phyloP scores from a whole-genome alignment of 177 flowering plant genomes.

The Telopea speciosissima region DNA sequence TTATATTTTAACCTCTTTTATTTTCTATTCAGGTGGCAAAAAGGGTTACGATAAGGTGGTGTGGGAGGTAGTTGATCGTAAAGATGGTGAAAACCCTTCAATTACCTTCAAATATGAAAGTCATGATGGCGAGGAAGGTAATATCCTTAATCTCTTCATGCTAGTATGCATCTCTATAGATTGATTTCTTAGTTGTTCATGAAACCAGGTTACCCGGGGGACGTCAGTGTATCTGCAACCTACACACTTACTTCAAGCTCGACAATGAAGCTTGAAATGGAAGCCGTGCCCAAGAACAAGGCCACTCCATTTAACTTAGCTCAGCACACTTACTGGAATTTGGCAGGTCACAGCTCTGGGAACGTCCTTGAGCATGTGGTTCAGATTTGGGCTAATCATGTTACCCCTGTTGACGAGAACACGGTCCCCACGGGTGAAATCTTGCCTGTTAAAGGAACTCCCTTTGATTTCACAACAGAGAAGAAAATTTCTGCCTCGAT shows the following conservation, averaged over 20 bases:
- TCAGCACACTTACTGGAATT: constrained; percentile 97
- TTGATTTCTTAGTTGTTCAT: constrained; percentile 1
- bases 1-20: too few species aligned
- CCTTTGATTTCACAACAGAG: constrained; percentile 35
- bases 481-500: constrained; percentile 59
- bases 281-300: constrained; percentile 72
- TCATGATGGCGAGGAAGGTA: constrained; percentile 93
- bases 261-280: constrained; percentile 89
- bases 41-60: constrained; percentile 77
- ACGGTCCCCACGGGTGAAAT: constrained; percentile 80
- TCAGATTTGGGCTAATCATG: constrained; percentile 70
- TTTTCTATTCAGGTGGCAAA: constrained; percentile 49
- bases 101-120: constrained; percentile 82
- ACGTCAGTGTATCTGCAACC: constrained; percentile 64
- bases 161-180: not conserved
- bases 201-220: constrained; percentile 84
- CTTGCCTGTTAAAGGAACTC: constrained; percentile 31
- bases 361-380: constrained; percentile 58
- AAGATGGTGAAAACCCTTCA: constrained; percentile 58
- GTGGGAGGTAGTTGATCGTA: constrained; percentile 69
- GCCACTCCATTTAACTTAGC: constrained; percentile 86
- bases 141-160: constrained; percentile 1
- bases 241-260: constrained; percentile 72
- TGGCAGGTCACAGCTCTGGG: constrained; percentile 82
- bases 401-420: constrained; percentile 80